Conservation (phyloP, 1,284 basidiomycete genomes). For the Golubevia pallescens region DNA sequence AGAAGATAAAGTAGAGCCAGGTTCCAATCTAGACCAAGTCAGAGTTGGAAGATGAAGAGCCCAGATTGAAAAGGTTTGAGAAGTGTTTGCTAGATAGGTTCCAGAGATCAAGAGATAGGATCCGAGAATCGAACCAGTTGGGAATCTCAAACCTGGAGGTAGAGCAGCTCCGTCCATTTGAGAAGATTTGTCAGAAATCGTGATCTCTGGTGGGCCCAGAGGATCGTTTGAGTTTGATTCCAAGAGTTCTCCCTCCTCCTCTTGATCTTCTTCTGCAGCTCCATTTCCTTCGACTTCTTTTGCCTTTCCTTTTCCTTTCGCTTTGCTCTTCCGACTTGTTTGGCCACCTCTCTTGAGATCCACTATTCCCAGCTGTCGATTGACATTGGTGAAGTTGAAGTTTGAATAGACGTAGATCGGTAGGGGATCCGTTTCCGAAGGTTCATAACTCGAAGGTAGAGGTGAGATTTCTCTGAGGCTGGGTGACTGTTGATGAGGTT, state of each 20-base stretch:
- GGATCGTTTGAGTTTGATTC: neutral
- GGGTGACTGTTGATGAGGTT: neutral
- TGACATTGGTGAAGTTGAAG: constrained; percentile 57
- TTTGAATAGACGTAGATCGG: constrained; percentile 54
- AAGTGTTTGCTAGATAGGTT: constrained; percentile 55
- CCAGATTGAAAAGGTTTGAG: constrained; percentile 56
- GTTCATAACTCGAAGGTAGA: neutral
- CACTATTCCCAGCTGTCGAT: constrained; percentile 49
- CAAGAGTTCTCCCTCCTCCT: neutral
- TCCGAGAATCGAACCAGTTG: constrained; percentile 43
- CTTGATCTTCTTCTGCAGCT: neutral
- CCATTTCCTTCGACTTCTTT: neutral
- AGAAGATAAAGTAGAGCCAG: constrained; percentile 33
- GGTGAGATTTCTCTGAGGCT: neutral
- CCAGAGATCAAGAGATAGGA: constrained; percentile 48
- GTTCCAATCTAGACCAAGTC: constrained; percentile 47
- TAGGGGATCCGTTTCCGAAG: neutral
- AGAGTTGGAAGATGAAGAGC: constrained; percentile 46
- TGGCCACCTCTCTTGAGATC: constrained; percentile 1
- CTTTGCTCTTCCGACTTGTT: neutral
- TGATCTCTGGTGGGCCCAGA: neutral
- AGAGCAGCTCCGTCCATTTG: constrained; percentile 43
- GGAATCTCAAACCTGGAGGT: constrained; percentile 56
- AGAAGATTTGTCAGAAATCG: constrained; percentile 13
- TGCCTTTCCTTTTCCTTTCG: neutral